Evolutionary conservation across 768 basidiomycete genomes (phyloP).

Genomic region (Kwoniella europaea): DNA sequence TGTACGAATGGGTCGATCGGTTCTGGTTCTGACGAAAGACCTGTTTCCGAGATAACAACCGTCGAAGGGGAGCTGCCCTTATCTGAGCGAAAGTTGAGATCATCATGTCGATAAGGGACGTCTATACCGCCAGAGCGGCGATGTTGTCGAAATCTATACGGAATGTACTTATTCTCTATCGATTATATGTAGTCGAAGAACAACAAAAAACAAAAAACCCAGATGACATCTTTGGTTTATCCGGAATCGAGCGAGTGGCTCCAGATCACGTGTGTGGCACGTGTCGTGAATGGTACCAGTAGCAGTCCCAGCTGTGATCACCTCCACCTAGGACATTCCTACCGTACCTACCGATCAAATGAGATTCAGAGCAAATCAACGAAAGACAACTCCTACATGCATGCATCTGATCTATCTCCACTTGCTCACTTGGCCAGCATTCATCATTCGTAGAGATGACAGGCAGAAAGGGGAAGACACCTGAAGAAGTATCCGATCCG

Average conservation of each 20-base stretch:
- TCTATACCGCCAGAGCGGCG: slow-evolving; percentile 3
- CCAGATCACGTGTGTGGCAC: too few relatives aligned
- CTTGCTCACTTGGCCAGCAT: too few relatives aligned
- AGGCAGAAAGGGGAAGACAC: neutral
- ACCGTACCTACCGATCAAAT: neutral
- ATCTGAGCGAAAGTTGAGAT: neutral
- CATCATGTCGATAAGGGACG: neutral
- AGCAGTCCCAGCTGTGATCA: too few relatives aligned
- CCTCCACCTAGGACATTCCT: slow-evolving; percentile 4
- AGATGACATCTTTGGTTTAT: neutral
- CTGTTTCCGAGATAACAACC: neutral
- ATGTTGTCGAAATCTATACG: neutral
- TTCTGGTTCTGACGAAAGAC: slow-evolving; percentile 1
- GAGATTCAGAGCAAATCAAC: neutral
- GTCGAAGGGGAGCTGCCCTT: neutral
- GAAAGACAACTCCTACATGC: neutral
- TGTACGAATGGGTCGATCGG: neutral
- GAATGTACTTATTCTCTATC: neutral
- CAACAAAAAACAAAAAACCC: neutral
- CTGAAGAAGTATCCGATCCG: slow-evolving; percentile 27
- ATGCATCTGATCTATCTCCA: neutral
- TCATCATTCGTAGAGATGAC: neutral
- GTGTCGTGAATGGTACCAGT: too few relatives aligned
- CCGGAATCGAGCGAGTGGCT: slow-evolving; percentile 6
- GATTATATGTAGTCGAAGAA: neutral